Evolutionary conservation across 352 stramenopile species (phyloP).

Genomic region (Phytophthora sp.): DNA sequence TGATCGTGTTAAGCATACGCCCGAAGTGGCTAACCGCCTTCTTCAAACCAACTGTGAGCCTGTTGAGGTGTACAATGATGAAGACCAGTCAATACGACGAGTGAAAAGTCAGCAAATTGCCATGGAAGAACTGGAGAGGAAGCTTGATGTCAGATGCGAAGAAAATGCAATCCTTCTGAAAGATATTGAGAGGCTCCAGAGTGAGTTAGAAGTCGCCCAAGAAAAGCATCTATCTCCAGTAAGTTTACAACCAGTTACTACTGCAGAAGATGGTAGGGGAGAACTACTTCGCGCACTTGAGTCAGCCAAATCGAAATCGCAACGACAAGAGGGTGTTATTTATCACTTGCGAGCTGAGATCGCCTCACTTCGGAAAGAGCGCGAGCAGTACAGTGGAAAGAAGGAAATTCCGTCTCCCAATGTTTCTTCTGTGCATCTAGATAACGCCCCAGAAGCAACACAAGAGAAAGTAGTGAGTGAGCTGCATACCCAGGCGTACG

Average conservation of each 20-base stretch:
- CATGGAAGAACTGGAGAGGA: conserved; percentile 20
- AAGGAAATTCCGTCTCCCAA: not conserved
- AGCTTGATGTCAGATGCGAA: conserved; percentile 26
- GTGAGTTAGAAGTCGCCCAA: conserved; percentile 36
- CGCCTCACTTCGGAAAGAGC: conserved; percentile 27
- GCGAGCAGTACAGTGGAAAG: conserved; percentile 20
- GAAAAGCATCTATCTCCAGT: conserved; percentile 1
- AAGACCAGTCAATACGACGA: not conserved
- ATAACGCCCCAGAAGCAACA: not conserved
- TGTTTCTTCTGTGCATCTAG: not conserved
- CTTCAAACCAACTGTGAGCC: conserved; percentile 15
- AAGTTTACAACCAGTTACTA: not conserved
- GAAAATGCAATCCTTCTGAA: conserved; percentile 39
- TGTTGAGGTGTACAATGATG: not conserved
- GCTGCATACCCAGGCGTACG: not conserved
- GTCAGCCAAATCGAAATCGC: conserved; percentile 25
- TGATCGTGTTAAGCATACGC: conserved; percentile 60
- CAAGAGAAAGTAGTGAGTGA: not conserved
- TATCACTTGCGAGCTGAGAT: conserved; percentile 36
- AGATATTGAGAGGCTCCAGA: conserved; percentile 41
- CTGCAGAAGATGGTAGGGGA: conserved; percentile 14
- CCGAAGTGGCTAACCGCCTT: conserved; percentile 56
- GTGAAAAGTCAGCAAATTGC: conserved; percentile 12
- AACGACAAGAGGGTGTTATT: conserved; percentile 31
- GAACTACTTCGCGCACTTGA: conserved; percentile 29